These are phyloP conservation scores for Drechslerella stenobrocha DNA, from an alignment of 2,329 filamentous ascomycete species.

Conservation along the genomic window DNA sequence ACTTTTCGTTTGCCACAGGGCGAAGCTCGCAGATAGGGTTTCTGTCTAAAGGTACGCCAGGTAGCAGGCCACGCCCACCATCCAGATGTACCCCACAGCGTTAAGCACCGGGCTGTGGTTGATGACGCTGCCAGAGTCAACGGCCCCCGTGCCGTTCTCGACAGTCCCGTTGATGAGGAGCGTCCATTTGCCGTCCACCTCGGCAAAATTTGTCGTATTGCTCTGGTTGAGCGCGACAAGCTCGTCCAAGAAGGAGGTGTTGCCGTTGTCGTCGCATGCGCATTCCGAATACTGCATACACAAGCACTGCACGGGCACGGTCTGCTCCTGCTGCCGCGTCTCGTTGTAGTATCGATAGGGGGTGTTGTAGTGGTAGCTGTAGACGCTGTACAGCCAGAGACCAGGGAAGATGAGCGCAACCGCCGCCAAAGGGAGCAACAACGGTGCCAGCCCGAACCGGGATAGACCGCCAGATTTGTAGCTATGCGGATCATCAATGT, in stretches of 20 bases:
- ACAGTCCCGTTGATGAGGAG: conserved; percentile 77
- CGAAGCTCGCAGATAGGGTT: too few species aligned
- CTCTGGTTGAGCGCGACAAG: conserved; percentile 65
- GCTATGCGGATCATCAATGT: too few species aligned
- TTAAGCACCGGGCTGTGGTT: conserved; percentile 14
- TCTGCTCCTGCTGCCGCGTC: conserved; percentile 61
- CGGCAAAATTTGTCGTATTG: conserved; percentile 64
- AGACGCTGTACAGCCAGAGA: conserved; percentile 67
- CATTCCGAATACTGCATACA: conserved; percentile 65
- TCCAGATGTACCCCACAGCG: conserved; percentile 34
- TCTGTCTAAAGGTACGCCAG: too few species aligned
- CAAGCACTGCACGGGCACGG: conserved; percentile 65
- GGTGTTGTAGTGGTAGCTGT: conserved; percentile 64
- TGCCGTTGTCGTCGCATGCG: conserved; percentile 70
- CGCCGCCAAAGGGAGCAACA: conserved; percentile 61
- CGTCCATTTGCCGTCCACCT: conserved; percentile 64
- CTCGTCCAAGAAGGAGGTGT: conserved; percentile 64
- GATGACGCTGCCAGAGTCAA: conserved; percentile 54
- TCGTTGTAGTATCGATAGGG: conserved; percentile 63
- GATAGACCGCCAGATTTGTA: conserved; percentile 63
- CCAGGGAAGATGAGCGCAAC: conserved; percentile 66
- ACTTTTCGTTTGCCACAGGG: too few species aligned
- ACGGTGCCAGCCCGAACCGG: conserved; percentile 61
- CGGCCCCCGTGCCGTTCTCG: conserved; percentile 66
- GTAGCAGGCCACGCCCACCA: conserved; percentile 28